Evolutionary conservation across 2,329 filamentous ascomycete species (phyloP).

Genomic region (Colletotrichum tanaceti): DNA sequence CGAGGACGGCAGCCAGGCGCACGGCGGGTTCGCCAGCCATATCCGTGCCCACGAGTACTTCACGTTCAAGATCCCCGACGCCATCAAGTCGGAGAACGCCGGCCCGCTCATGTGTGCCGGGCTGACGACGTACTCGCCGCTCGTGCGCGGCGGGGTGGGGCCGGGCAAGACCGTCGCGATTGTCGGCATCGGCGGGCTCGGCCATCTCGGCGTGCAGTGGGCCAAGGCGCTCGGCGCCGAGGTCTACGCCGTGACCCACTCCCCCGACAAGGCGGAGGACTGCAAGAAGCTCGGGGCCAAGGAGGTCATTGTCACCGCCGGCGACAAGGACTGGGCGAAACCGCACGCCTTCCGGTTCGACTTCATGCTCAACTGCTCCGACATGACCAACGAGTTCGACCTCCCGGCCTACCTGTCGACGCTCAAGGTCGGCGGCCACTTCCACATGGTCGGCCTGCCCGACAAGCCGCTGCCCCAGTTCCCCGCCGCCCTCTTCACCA

Average conservation of each 20-base stretch:
- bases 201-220: conserved; percentile 79
- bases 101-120: conserved; percentile 83
- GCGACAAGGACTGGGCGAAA: conserved; percentile 67
- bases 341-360: conserved; percentile 63
- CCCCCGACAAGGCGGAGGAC: conserved; percentile 67
- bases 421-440: conserved; percentile 64
- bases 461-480: conserved; percentile 61
- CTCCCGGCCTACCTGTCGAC: conserved; percentile 62
- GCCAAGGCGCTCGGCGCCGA: conserved; percentile 77
- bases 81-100: conserved; percentile 59
- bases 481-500: conserved; percentile 55
- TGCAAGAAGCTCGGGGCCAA: conserved; percentile 72
- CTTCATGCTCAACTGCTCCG: conserved; percentile 63
- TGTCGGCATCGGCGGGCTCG: conserved; percentile 78
- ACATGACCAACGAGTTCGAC: conserved; percentile 66
- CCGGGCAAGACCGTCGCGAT: conserved; percentile 79
- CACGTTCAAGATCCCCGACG: conserved; percentile 68
- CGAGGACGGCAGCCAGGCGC: conserved; percentile 67
- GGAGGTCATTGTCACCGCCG: conserved; percentile 60
- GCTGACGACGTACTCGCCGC: conserved; percentile 77
- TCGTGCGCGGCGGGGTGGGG: conserved; percentile 74
- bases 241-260: conserved; percentile 72
- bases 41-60: conserved; percentile 68
- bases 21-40: conserved; percentile 71
- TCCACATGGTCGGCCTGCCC: conserved; percentile 69